Evolutionary conservation across 202 grass and related monocot genomes (phyloP).

Genomic region (Zizania palustris): DNA sequence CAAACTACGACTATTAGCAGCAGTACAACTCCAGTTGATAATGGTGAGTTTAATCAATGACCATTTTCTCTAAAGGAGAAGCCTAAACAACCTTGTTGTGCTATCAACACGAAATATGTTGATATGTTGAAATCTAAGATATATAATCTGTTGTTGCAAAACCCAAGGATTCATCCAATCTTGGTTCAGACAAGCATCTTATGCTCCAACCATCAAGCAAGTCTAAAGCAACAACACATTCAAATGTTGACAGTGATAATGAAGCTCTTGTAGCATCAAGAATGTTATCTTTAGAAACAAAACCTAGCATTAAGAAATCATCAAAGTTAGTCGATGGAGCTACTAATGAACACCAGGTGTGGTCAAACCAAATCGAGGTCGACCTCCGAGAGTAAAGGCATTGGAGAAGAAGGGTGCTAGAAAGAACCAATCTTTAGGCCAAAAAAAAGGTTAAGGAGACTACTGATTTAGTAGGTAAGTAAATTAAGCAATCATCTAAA

Average conservation of each 20-base stretch:
- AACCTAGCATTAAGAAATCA: background rate
- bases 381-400: constrained; percentile 54
- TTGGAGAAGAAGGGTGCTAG: constrained; percentile 51
- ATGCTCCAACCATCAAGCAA: constrained; percentile 14
- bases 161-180: constrained; percentile 37
- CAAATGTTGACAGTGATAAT: constrained; percentile 26
- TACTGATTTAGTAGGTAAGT: constrained; percentile 57
- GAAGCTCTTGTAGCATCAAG: constrained; percentile 34
- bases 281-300: constrained; percentile 34
- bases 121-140: constrained; percentile 46
- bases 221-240: constrained; percentile 26
- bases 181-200: constrained; percentile 36
- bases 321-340: constrained; percentile 44
- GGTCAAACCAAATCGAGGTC: constrained; percentile 57
- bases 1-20: constrained; percentile 40
- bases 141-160: constrained; percentile 29
- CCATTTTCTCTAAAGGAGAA: constrained; percentile 58
- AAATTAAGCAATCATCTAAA: constrained; percentile 47
- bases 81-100: constrained; percentile 31
- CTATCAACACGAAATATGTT: constrained; percentile 35
- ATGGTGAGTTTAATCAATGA: constrained; percentile 52
- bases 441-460: constrained; percentile 50
- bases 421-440: constrained; percentile 39
- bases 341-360: constrained; percentile 39
- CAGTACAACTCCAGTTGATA: constrained; percentile 46